phyloP scores from a whole-genome alignment of 495 filamentous ascomycete genomes.

The Podospora anserina region DNA sequence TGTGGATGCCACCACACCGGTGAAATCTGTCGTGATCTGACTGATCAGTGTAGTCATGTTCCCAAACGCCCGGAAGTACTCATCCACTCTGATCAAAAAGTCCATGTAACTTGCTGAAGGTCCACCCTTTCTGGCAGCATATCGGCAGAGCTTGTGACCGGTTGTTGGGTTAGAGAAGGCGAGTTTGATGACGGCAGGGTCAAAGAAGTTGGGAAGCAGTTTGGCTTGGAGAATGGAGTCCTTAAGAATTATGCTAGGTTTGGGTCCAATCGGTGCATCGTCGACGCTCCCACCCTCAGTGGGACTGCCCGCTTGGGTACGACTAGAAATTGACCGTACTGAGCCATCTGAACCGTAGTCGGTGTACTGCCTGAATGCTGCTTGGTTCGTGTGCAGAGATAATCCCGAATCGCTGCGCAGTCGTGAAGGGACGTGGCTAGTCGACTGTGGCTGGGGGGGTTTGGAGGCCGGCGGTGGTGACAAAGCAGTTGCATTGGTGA shows the following conservation, averaged over 20 bases:
- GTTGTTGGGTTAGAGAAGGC: slow-evolving; percentile 47
- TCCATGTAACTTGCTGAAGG: slow-evolving; percentile 47
- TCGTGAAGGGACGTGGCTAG: slow-evolving; percentile 23
- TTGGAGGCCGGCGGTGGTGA: slow-evolving; percentile 28
- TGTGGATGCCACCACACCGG: slow-evolving; percentile 38
- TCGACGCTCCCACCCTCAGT: slow-evolving; percentile 25
- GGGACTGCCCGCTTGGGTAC: slow-evolving; percentile 12
- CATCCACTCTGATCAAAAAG: slow-evolving; percentile 47
- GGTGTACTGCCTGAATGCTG: slow-evolving; percentile 35
- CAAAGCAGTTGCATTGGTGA: slow-evolving; percentile 20
- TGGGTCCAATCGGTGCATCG: slow-evolving; percentile 9
- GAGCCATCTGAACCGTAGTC: slow-evolving; percentile 33
- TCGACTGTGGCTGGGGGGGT: slow-evolving; percentile 7
- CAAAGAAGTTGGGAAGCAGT: slow-evolving; percentile 41
- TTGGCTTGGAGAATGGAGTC: slow-evolving; percentile 3
- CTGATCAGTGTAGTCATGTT: slow-evolving; percentile 41
- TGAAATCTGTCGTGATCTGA: slow-evolving; percentile 47
- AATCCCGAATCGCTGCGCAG: slow-evolving; percentile 43
- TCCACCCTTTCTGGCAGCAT: slow-evolving; percentile 36
- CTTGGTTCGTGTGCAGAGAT: slow-evolving; percentile 34
- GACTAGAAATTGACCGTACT: slow-evolving; percentile 7
- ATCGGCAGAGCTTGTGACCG: slow-evolving; percentile 40
- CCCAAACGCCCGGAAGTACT: slow-evolving; percentile 34
- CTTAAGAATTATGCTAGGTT: slow-evolving; percentile 5
- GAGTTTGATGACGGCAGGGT: slow-evolving; percentile 45